Conservation (phyloP, 75 land plant genomes). For the Selaginella tamariscina region DNA sequence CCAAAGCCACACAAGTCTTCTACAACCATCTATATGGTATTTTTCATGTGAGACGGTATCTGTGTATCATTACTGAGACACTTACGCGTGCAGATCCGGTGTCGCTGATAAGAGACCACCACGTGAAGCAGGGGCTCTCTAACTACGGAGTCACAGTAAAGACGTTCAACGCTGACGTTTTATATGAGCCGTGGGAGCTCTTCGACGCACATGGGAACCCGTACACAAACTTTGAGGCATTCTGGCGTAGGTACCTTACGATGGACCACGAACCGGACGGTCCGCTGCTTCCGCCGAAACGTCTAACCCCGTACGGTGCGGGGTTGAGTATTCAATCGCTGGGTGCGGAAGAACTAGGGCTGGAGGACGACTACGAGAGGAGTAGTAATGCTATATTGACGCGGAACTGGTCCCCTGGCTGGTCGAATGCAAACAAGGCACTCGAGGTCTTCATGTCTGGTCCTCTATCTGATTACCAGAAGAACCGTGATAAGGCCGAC, state of each 20-base stretch:
- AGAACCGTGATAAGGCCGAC: slow-evolving; percentile 69
- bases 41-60: too few relatives aligned
- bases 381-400: slow-evolving; percentile 89
- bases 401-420: slow-evolving; percentile 93
- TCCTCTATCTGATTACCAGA: slow-evolving; percentile 57
- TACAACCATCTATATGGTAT: slow-evolving; percentile 81
- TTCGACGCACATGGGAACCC: slow-evolving; percentile 62
- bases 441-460: slow-evolving; percentile 63
- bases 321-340: neutral
- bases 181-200: slow-evolving; percentile 94
- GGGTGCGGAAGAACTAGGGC: slow-evolving; percentile 36
- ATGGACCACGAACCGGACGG: slow-evolving; percentile 78
- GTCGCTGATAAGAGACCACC: slow-evolving; percentile 79
- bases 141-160: slow-evolving; percentile 51
- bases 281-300: slow-evolving; percentile 76
- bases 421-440: slow-evolving; percentile 85
- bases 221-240: slow-evolving; percentile 47
- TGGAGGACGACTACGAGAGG: slow-evolving; percentile 77
- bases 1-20: slow-evolving; percentile 52
- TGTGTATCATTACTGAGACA: too few relatives aligned
- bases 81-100: slow-evolving; percentile 50
- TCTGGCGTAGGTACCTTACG: slow-evolving; percentile 81
- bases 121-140: slow-evolving; percentile 55
- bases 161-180: slow-evolving; percentile 77
- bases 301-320: slow-evolving; percentile 19